phyloP scores from a whole-genome alignment of 1,139 yeast genomes.

The Kurtzmaniella natalensis region DNA sequence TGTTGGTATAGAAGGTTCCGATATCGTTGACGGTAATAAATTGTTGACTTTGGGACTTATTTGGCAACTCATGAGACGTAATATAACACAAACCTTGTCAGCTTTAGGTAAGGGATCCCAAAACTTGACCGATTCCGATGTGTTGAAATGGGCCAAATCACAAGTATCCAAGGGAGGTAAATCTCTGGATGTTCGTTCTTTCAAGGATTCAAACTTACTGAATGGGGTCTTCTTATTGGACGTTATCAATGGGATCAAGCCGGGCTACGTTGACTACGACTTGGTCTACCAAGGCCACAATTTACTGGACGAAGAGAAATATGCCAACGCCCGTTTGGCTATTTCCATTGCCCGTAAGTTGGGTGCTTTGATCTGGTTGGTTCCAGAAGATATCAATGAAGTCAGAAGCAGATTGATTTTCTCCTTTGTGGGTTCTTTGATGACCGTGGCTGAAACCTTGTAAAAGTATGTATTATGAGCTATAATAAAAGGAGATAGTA shows the following conservation, averaged over 20 bases:
- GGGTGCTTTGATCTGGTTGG: slow-evolving; percentile 97
- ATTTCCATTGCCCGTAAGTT: slow-evolving; percentile 96
- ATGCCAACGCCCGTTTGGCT: slow-evolving; percentile 94
- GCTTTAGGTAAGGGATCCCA: slow-evolving; percentile 65
- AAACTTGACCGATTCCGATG: slow-evolving; percentile 71
- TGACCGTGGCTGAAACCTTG: slow-evolving; percentile 45
- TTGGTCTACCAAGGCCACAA: slow-evolving; percentile 74
- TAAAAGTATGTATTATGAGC: no score
- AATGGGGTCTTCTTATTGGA: slow-evolving; percentile 82
- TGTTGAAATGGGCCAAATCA: slow-evolving; percentile 89
- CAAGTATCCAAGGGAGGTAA: slow-evolving; percentile 85
- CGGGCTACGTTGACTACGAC: slow-evolving; percentile 96
- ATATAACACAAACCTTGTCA: slow-evolving; percentile 79
- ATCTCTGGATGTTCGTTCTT: slow-evolving; percentile 63
- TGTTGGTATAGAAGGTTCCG: slow-evolving; percentile 98
- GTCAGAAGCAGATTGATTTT: slow-evolving; percentile 90
- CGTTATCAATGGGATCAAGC: slow-evolving; percentile 87
- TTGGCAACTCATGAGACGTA: slow-evolving; percentile 98
- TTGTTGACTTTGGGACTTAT: slow-evolving; percentile 90
- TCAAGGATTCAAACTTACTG: slow-evolving; percentile 74
- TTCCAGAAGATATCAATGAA: slow-evolving; percentile 98
- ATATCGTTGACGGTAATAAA: slow-evolving; percentile 90
- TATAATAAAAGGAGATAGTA: no score
- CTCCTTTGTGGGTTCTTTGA: slow-evolving; percentile 92
- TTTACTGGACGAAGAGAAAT: slow-evolving; percentile 67